Evolutionary conservation across 2,329 filamentous ascomycete species (phyloP).

Genomic region (Stromatinia cepivora): DNA sequence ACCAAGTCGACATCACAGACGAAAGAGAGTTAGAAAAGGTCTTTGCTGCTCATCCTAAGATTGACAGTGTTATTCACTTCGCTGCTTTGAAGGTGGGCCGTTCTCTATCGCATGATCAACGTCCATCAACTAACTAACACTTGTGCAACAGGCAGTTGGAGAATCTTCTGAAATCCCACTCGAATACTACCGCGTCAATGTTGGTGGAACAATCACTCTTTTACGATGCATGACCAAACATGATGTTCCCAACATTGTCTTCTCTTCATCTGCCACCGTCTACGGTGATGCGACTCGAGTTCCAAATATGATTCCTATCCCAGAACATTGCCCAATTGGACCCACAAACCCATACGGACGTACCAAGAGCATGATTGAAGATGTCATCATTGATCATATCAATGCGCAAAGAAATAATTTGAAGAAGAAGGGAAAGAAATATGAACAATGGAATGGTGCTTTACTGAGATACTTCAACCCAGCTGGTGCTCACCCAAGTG

Average conservation of each 20-base stretch:
- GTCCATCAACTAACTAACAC: constrained; percentile 23
- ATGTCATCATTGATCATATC: constrained; percentile 87
- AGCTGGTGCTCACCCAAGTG: constrained; percentile 87
- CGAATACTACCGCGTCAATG: constrained; percentile 98
- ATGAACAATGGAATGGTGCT: constrained; percentile 86
- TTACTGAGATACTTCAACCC: constrained; percentile 98
- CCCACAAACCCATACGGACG: constrained; percentile 97
- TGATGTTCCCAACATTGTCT: constrained; percentile 95
- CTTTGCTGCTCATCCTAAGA: constrained; percentile 84
- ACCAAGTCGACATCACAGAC: constrained; percentile 85
- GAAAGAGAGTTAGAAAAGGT: constrained; percentile 80
- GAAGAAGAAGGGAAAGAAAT: constrained; percentile 75
- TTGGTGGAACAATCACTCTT: constrained; percentile 85
- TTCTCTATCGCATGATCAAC: neutral
- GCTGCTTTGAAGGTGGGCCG: constrained; percentile 82
- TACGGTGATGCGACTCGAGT: constrained; percentile 97
- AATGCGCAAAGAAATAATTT: constrained; percentile 81
- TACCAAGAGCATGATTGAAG: constrained; percentile 92
- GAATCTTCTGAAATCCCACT: constrained; percentile 92
- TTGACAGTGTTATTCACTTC: constrained; percentile 98
- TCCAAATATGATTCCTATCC: constrained; percentile 98
- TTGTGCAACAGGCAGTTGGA: constrained; percentile 72
- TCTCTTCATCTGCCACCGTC: constrained; percentile 96
- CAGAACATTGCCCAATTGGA: constrained; percentile 91
- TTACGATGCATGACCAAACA: constrained; percentile 84